Evolutionary conservation across 1,284 basidiomycete species (phyloP).

Genomic region (Apiotrichum gamsii): DNA sequence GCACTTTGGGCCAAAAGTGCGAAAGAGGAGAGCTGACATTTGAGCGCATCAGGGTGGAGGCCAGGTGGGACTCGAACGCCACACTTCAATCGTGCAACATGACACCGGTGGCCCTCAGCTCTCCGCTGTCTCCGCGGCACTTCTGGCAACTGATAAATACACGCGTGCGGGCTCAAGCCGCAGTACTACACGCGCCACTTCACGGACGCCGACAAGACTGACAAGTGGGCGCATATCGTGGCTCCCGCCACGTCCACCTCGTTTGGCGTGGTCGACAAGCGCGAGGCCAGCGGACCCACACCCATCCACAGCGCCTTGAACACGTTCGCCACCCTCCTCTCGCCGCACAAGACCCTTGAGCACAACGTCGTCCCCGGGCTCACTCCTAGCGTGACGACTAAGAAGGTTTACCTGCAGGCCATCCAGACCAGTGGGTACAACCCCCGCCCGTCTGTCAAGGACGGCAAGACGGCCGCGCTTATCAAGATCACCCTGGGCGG

Average conservation of each 20-base stretch:
- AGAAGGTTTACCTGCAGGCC: slow-evolving; percentile 48
- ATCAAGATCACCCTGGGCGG: slow-evolving; percentile 38
- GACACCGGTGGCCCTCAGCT: too few relatives aligned
- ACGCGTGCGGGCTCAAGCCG: slow-evolving; percentile 56
- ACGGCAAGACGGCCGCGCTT: slow-evolving; percentile 20
- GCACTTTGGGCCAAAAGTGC: too few relatives aligned
- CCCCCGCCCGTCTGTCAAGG: slow-evolving; percentile 41
- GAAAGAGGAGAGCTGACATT: too few relatives aligned
- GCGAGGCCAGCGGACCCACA: slow-evolving; percentile 65
- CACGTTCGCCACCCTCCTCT: slow-evolving; percentile 59
- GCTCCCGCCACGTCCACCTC: slow-evolving; percentile 54
- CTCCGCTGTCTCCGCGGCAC: too few relatives aligned
- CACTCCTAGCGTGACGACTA: slow-evolving; percentile 13
- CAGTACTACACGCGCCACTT: slow-evolving; percentile 82
- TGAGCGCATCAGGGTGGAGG: too few relatives aligned
- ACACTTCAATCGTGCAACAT: too few relatives aligned
- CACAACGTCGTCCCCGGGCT: slow-evolving; percentile 54
- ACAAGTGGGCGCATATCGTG: slow-evolving; percentile 63
- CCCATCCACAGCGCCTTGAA: slow-evolving; percentile 52
- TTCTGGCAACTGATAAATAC: too few relatives aligned
- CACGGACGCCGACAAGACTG: slow-evolving; percentile 69
- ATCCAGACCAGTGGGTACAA: slow-evolving; percentile 73
- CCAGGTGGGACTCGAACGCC: too few relatives aligned
- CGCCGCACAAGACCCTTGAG: slow-evolving; percentile 53
- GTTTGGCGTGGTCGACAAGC: slow-evolving; percentile 53